A percentile compares a stretch with the other conserved stretches of the same genome.
These are phyloP conservation scores for Colletotrichum melonis DNA, from an alignment of 2,329 filamentous ascomycete species.

Conservation along the genomic window DNA sequence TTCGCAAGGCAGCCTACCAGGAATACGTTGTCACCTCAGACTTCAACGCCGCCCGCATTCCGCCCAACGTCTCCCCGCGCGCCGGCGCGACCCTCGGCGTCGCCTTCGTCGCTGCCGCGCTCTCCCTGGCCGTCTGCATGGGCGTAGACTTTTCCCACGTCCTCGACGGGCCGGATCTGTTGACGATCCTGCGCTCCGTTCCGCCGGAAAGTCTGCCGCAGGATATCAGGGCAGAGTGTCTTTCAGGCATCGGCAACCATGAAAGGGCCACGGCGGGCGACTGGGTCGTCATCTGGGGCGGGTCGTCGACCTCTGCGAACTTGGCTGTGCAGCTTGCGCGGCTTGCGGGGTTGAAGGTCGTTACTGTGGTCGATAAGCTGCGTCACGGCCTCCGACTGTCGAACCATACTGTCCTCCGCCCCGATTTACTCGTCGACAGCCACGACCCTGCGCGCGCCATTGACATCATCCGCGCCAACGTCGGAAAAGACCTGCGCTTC, in stretches of 20 bases:
- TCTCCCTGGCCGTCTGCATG: slow-evolving; percentile 76
- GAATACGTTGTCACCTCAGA: slow-evolving; percentile 74
- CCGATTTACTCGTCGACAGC: slow-evolving; percentile 77
- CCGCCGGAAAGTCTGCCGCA: slow-evolving; percentile 61
- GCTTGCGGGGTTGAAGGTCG: slow-evolving; percentile 72
- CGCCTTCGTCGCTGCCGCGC: slow-evolving; percentile 75
- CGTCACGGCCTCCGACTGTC: slow-evolving; percentile 72
- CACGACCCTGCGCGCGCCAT: slow-evolving; percentile 74
- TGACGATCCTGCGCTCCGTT: slow-evolving; percentile 59
- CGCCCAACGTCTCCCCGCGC: slow-evolving; percentile 61
- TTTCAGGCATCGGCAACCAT: slow-evolving; percentile 60
- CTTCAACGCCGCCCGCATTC: slow-evolving; percentile 74
- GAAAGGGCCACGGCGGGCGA: slow-evolving; percentile 71
- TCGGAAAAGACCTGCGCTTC: slow-evolving; percentile 69
- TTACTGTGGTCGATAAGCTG: slow-evolving; percentile 74
- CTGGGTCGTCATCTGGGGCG: slow-evolving; percentile 81
- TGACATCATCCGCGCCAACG: slow-evolving; percentile 70
- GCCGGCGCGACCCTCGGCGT: slow-evolving; percentile 75
- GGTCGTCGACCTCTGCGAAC: slow-evolving; percentile 77
- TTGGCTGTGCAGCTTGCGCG: slow-evolving; percentile 76
- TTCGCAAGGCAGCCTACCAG: slow-evolving; percentile 78
- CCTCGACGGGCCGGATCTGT: slow-evolving; percentile 68
- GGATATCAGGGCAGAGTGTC: slow-evolving; percentile 73
- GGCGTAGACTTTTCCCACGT: slow-evolving; percentile 72
- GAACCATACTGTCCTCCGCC: slow-evolving; percentile 52